Conservation (phyloP, 768 basidiomycete species). For the Mycena pura region DNA sequence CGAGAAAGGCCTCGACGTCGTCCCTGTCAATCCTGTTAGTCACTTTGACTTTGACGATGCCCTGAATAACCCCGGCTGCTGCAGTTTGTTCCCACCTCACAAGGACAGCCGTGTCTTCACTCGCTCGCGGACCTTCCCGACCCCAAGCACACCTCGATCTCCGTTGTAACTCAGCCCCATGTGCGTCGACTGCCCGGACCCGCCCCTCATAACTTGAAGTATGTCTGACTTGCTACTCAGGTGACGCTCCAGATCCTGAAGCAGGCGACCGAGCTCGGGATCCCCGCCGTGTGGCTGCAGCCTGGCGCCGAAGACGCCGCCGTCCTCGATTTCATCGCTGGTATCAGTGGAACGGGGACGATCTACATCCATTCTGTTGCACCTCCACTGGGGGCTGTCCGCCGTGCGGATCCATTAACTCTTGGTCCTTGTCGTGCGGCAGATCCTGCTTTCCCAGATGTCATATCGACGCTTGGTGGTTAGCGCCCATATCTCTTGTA, state of each 20-base stretch:
- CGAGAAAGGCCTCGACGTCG: constrained; percentile 50
- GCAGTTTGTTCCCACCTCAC: constrained; percentile 42
- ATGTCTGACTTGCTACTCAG: constrained; percentile 32
- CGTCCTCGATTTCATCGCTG: constrained; percentile 37
- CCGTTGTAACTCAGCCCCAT: constrained; percentile 60
- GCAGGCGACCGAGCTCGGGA: constrained; percentile 49
- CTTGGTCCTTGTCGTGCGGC: not conserved
- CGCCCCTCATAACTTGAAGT: too few species aligned
- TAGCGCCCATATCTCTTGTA: not conserved
- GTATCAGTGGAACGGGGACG: not conserved
- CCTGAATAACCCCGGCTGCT: not conserved
- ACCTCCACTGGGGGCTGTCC: not conserved
- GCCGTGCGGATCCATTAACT: not conserved
- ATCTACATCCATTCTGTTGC: constrained; percentile 7
- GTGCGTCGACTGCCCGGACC: constrained; percentile 34
- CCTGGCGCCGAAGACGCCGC: constrained; percentile 61
- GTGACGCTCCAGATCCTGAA: constrained; percentile 57
- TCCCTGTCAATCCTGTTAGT: constrained; percentile 58
- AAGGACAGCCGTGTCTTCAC: constrained; percentile 49
- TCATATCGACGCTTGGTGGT: constrained; percentile 14
- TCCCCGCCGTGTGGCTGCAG: constrained; percentile 68
- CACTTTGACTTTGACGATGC: too few species aligned
- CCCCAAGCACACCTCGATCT: constrained; percentile 57
- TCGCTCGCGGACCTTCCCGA: constrained; percentile 47
- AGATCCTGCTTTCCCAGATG: not conserved